Conservation (phyloP, 345 rosid genomes). For the Eucalyptus sp. region DNA sequence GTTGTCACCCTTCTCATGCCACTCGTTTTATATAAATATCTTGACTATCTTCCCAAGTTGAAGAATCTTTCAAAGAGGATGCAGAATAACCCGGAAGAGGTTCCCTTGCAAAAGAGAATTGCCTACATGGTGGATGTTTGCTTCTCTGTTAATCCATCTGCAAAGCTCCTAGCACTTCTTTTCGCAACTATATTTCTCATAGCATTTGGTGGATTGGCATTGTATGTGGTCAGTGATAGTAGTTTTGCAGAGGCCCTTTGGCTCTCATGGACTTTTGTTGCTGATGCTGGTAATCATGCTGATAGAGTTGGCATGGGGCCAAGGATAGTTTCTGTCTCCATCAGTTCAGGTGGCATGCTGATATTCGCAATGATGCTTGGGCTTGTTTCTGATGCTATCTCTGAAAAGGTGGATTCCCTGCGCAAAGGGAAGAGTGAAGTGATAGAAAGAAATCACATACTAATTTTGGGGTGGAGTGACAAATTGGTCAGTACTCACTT, state of each 20-base stretch:
- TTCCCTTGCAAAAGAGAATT: constrained; percentile 78
- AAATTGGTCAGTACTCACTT: constrained; percentile 45
- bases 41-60: constrained; percentile 53
- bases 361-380: constrained; percentile 96
- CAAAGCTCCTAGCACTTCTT: constrained; percentile 87
- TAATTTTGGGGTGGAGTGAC: constrained; percentile 95
- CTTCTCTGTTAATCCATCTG: constrained; percentile 81
- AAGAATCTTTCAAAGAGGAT: constrained; percentile 36
- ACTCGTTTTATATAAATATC: constrained; percentile 55
- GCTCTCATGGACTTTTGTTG: constrained; percentile 90
- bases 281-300: constrained; percentile 88
- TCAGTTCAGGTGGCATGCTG: constrained; percentile 93
- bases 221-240: constrained; percentile 75
- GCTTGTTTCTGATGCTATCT: constrained; percentile 82
- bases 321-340: constrained; percentile 78
- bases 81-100: constrained; percentile 49
- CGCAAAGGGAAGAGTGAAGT: constrained; percentile 94
- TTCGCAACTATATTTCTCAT: constrained; percentile 75
- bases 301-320: constrained; percentile 72
- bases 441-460: constrained; percentile 71
- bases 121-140: constrained; percentile 86
- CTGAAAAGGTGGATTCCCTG: constrained; percentile 90
- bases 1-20: constrained; percentile 44
- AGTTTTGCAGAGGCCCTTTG: constrained; percentile 82
- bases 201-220: constrained; percentile 73